Evolutionary conservation across 2,329 filamentous ascomycete species (phyloP).

Genomic region (Penicillium sp.): DNA sequence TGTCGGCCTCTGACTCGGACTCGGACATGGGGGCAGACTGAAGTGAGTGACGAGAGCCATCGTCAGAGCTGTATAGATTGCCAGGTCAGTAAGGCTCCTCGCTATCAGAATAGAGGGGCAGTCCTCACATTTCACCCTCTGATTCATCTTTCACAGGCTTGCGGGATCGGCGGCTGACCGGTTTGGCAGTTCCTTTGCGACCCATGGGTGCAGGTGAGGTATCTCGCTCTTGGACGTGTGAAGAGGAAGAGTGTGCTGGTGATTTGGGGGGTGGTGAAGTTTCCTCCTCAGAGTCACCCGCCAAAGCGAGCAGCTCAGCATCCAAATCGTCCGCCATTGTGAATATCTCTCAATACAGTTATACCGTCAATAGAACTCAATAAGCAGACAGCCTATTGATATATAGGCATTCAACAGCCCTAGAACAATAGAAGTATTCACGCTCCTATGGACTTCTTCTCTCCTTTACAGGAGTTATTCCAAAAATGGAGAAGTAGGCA

Average conservation of each 20-base stretch:
- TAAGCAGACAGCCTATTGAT: not conserved
- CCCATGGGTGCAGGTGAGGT: conserved; percentile 35
- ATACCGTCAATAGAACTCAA: not conserved
- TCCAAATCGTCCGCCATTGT: conserved; percentile 76
- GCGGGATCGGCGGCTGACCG: conserved; percentile 33
- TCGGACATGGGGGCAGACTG: conserved; percentile 84
- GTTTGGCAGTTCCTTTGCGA: conserved; percentile 40
- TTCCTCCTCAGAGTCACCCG: conserved; percentile 57
- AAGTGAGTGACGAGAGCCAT: conserved; percentile 61
- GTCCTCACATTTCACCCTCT: conserved; percentile 71
- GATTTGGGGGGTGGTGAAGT: conserved; percentile 46
- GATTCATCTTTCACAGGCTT: conserved; percentile 57
- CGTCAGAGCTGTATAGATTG: conserved; percentile 52
- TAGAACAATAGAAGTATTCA: not conserved
- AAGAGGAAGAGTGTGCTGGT: conserved; percentile 46
- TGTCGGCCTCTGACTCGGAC: conserved; percentile 68
- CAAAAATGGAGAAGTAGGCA: not conserved
- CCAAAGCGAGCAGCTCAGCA: conserved; percentile 85
- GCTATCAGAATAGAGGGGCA: conserved; percentile 2
- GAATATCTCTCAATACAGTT: conserved; percentile 13
- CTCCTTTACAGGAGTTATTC: conserved; percentile 1
- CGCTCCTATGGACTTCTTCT: not conserved
- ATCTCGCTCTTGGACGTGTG: conserved; percentile 36
- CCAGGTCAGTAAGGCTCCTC: conserved; percentile 2
- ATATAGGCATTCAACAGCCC: not conserved